Percentiles rank a stretch among this genome's conserved stretches.
These are phyloP conservation scores for Hymenoscyphus scutula DNA, from an alignment of 2,329 filamentous ascomycete species.

Conservation along the genomic window DNA sequence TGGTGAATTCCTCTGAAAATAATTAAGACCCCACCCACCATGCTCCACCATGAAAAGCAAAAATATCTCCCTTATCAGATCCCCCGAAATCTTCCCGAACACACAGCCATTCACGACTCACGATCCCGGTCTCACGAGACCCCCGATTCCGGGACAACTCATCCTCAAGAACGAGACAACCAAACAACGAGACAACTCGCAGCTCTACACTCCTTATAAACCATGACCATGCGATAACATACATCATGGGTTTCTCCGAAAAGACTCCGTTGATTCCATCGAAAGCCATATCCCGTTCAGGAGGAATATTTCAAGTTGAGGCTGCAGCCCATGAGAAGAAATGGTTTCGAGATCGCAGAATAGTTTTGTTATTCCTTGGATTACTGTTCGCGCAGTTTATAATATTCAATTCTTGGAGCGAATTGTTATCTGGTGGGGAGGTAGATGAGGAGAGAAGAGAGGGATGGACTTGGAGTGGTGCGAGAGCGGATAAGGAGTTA, in stretches of 20 bases:
- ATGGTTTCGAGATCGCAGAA: background rate
- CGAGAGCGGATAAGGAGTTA: slow-evolving; percentile 13
- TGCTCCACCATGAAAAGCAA: too few relatives aligned
- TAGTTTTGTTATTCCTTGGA: background rate
- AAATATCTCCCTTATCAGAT: too few relatives aligned
- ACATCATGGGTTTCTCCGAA: background rate
- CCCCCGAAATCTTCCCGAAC: background rate
- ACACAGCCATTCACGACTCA: background rate
- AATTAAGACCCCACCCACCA: too few relatives aligned
- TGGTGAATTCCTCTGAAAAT: too few relatives aligned
- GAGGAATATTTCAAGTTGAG: background rate
- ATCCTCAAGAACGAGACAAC: background rate
- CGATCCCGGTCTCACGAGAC: background rate
- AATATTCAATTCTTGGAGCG: background rate
- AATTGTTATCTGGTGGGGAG: background rate
- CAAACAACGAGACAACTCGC: background rate
- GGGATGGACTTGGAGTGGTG: slow-evolving; percentile 12
- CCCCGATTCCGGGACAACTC: background rate
- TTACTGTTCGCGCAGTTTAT: background rate
- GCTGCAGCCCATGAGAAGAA: background rate
- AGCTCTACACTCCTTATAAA: background rate
- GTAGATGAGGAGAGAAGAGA: slow-evolving; percentile 26
- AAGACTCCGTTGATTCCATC: background rate
- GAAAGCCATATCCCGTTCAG: too few relatives aligned
- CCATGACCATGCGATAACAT: background rate